Conservation (phyloP, 768 basidiomycete genomes). For the Rhizopogon vinicolor region DNA sequence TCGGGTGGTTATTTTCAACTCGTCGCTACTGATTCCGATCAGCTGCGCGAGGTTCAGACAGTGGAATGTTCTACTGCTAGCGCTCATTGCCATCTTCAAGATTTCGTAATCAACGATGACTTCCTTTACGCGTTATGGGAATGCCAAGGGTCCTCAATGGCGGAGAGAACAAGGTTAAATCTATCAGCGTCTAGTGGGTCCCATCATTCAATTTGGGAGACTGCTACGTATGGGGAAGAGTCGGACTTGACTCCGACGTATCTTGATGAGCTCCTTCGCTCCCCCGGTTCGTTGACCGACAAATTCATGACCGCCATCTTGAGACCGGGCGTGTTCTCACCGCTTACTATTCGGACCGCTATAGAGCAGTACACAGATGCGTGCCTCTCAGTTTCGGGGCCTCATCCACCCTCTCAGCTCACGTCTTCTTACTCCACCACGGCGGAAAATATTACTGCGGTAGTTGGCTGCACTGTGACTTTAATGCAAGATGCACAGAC, state of each 20-base stretch:
- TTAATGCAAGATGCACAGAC: conserved; percentile 72
- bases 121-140: conserved; percentile 77
- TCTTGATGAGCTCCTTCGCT: conserved; percentile 77
- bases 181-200: conserved; percentile 28
- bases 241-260: conserved; percentile 79
- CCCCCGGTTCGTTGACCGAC: conserved; percentile 66
- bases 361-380: conserved; percentile 78
- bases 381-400: conserved; percentile 61
- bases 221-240: conserved; percentile 61
- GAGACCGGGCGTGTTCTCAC: conserved; percentile 85
- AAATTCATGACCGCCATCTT: conserved; percentile 82
- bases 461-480: conserved; percentile 83
- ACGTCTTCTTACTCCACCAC: conserved; percentile 59
- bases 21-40: conserved; percentile 50
- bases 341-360: conserved; percentile 74
- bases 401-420: conserved; percentile 49
- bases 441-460: conserved; percentile 70
- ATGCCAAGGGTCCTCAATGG: conserved; percentile 66
- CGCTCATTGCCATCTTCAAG: conserved; percentile 70
- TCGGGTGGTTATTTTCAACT: conserved; percentile 83
- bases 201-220: conserved; percentile 42
- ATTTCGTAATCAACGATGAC: conserved; percentile 57
- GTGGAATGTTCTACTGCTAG: conserved; percentile 59
- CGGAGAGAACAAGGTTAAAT: conserved; percentile 52
- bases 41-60: conserved; percentile 50